A percentile compares a stretch with the other conserved stretches of the same genome.
Evolutionary conservation across 306 rosid species (phyloP).

Genomic region (Rosa lucieae): DNA sequence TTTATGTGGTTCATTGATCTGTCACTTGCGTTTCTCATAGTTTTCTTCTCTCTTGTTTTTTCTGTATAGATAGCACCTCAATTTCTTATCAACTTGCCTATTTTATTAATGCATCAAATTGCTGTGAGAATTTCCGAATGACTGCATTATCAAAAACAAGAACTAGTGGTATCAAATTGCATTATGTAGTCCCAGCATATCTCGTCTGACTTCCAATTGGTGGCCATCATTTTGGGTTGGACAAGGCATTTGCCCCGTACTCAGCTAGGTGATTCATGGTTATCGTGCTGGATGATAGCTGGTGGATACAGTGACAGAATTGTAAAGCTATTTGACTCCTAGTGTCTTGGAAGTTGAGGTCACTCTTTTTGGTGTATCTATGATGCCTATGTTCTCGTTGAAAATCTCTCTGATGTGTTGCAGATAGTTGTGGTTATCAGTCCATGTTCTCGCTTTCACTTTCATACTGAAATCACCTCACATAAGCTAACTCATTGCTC

Average conservation of each 20-base stretch:
- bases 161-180: not conserved
- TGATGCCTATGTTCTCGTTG: not conserved
- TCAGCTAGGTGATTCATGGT: not conserved
- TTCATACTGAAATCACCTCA: not conserved
- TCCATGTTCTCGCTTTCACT: not conserved
- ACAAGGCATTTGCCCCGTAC: not conserved
- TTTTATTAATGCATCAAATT: not conserved
- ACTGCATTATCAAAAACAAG: not conserved
- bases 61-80: not conserved
- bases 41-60: not conserved
- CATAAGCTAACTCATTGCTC: not conserved
- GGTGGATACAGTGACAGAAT: not conserved
- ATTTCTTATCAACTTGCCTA: not conserved
- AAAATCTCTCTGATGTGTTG: not conserved
- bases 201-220: not conserved
- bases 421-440: not conserved
- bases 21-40: not conserved
- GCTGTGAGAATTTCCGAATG: not conserved
- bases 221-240: not conserved
- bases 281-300: not conserved
- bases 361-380: not conserved
- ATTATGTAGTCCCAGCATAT: not conserved
- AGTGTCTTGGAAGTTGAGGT: not conserved
- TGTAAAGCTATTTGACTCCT: not conserved
- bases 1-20: not conserved